These are phyloP conservation scores for Torrubiella hemipterigena DNA, from an alignment of 2,329 filamentous ascomycete species.

Conservation along the genomic window DNA sequence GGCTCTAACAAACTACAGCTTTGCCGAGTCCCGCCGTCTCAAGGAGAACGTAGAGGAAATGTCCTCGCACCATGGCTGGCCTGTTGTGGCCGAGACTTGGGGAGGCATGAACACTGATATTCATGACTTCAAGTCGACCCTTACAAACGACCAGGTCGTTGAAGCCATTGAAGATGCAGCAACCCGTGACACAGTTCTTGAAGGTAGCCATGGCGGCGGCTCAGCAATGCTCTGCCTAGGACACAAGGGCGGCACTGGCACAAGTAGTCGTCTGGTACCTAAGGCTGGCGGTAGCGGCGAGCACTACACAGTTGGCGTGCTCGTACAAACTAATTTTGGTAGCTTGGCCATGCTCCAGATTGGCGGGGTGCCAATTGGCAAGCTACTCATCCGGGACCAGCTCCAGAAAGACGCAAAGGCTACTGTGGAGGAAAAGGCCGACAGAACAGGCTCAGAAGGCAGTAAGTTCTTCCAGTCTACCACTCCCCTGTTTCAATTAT, in stretches of 20 bases:
- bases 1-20: background rate
- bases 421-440: background rate
- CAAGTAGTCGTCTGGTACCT: background rate
- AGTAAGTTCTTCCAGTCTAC: background rate
- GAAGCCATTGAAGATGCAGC: background rate
- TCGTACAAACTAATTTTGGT: background rate
- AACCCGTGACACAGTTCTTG: background rate
- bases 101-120: background rate
- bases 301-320: background rate
- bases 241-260: background rate
- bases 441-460: background rate
- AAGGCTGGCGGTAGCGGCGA: background rate
- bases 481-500: background rate
- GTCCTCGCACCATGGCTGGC: background rate
- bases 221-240: background rate
- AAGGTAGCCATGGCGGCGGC: background rate
- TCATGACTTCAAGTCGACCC: background rate
- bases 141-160: background rate
- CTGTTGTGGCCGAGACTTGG: background rate
- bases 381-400: background rate
- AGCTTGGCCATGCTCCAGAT: background rate
- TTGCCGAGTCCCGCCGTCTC: background rate
- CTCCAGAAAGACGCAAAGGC: background rate
- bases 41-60: background rate
- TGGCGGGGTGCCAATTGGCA: background rate